Conservation (phyloP, 116 monocot genomes). For the Trichopus zeylanicus region DNA sequence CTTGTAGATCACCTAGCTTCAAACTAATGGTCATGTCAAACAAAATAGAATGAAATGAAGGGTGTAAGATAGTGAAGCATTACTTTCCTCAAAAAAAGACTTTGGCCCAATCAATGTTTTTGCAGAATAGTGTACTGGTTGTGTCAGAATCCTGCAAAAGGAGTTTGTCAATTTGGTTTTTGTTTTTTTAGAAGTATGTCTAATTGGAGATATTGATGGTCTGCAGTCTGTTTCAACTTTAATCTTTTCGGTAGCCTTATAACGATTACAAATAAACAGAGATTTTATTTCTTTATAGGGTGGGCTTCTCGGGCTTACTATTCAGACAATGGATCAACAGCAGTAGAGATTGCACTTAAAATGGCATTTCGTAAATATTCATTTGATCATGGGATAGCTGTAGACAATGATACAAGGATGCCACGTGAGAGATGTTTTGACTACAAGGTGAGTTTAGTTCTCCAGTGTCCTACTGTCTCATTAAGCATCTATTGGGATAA, state of each 20-base stretch:
- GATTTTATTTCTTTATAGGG: slow-evolving; percentile 28
- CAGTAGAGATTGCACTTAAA: slow-evolving; percentile 94
- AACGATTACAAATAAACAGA: too few species aligned
- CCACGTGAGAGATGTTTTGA: slow-evolving; percentile 15
- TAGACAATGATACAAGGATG: slow-evolving; percentile 11
- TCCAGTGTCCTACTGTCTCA: neutral
- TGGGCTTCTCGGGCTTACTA: slow-evolving; percentile 89
- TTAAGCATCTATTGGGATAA: too few species aligned
- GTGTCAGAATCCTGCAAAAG: too few species aligned
- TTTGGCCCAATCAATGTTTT: neutral
- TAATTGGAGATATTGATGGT: neutral
- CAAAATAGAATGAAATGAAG: neutral
- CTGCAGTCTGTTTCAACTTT: too few species aligned
- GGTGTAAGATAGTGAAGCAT: neutral
- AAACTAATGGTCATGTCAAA: neutral
- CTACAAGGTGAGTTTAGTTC: slow-evolving; percentile 28
- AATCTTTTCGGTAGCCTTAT: too few species aligned
- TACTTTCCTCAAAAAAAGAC: neutral
- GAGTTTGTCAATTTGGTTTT: too few species aligned
- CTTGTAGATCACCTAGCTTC: neutral
- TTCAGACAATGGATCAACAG: slow-evolving; percentile 98
- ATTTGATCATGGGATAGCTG: slow-evolving; percentile 45
- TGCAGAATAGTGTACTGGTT: too few species aligned
- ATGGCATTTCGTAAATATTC: slow-evolving; percentile 90
- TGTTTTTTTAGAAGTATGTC: neutral